Conservation (phyloP, 1,139 yeast species). For the Blastobotrys capitulatus region DNA sequence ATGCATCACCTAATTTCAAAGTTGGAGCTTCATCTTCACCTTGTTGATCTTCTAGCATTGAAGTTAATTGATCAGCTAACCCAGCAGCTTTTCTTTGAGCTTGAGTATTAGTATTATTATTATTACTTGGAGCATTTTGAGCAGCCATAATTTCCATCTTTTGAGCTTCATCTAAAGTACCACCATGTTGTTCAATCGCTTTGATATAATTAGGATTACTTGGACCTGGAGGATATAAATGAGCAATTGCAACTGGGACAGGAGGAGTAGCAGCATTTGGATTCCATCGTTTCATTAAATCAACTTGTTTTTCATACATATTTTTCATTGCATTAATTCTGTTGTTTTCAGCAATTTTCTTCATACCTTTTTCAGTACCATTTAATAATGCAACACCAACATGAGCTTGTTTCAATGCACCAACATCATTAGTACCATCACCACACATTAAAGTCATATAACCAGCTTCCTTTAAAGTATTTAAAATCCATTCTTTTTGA, state of each 20-base stretch:
- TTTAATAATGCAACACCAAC: conserved; percentile 95
- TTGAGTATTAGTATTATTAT: conserved; percentile 27
- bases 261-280: conserved; percentile 75
- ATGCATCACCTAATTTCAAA: conserved; percentile 94
- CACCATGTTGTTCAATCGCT: conserved; percentile 81
- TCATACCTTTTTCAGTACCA: conserved; percentile 94
- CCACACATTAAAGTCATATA: conserved; percentile 98
- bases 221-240: conserved; percentile 94
- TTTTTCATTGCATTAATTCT: conserved; percentile 58
- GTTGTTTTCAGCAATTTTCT: conserved; percentile 79
- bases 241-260: conserved; percentile 83
- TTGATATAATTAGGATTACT: conserved; percentile 79
- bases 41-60: conserved; percentile 63
- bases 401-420: conserved; percentile 98
- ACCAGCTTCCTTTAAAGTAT: conserved; percentile 79
- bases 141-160: conserved; percentile 55
- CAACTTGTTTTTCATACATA: conserved; percentile 81
- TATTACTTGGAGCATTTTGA: conserved; percentile 27
- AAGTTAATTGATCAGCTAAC: conserved; percentile 70
- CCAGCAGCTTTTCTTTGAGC: conserved; percentile 43
- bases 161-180: conserved; percentile 46
- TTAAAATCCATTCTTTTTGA: conserved; percentile 88
- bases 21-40: conserved; percentile 78
- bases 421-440: conserved; percentile 99
- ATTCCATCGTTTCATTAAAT: conserved; percentile 73